Percentiles rank a stretch among this genome's conserved stretches.
Conservation (phyloP, 768 basidiomycete species). For the Hericium rajendrae region DNA sequence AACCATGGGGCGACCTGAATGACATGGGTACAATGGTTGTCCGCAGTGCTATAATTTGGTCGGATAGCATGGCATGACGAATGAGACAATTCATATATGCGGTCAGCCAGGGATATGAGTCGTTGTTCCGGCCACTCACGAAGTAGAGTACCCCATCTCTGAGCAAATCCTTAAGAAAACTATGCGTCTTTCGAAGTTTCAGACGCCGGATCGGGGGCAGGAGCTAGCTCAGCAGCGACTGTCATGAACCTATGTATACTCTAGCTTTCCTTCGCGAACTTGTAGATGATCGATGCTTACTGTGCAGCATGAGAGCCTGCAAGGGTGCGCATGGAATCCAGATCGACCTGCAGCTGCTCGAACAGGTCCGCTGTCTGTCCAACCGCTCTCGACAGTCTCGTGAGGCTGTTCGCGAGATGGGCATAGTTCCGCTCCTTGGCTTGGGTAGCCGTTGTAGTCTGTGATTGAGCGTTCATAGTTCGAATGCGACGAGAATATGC, state of each 20-base stretch:
- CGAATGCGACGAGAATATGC: no score
- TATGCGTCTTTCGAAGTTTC: no score
- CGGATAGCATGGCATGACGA: no score
- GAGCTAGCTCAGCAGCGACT: slow-evolving; percentile 31
- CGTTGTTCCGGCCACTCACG: no score
- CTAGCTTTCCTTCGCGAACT: neutral
- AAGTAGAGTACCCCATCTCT: no score
- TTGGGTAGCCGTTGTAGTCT: slow-evolving; percentile 57
- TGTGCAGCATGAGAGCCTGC: slow-evolving; percentile 76
- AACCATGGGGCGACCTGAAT: no score
- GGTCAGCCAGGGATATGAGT: no score
- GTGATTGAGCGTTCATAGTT: slow-evolving; percentile 16
- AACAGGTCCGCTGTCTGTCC: slow-evolving; percentile 68
- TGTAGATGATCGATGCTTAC: slow-evolving; percentile 32
- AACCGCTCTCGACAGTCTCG: slow-evolving; percentile 57
- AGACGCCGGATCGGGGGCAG: no score
- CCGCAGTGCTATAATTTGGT: no score
- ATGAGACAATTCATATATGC: no score
- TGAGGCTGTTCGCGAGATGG: slow-evolving; percentile 62
- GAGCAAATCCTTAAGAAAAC: no score
- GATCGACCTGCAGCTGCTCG: slow-evolving; percentile 64
- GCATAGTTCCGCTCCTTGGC: slow-evolving; percentile 76
- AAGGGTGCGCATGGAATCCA: slow-evolving; percentile 71
- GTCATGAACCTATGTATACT: slow-evolving; percentile 37
- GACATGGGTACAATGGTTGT: no score